phyloP scores from a whole-genome alignment of 139 green algal genomes.

The Micractinium sp. region DNA sequence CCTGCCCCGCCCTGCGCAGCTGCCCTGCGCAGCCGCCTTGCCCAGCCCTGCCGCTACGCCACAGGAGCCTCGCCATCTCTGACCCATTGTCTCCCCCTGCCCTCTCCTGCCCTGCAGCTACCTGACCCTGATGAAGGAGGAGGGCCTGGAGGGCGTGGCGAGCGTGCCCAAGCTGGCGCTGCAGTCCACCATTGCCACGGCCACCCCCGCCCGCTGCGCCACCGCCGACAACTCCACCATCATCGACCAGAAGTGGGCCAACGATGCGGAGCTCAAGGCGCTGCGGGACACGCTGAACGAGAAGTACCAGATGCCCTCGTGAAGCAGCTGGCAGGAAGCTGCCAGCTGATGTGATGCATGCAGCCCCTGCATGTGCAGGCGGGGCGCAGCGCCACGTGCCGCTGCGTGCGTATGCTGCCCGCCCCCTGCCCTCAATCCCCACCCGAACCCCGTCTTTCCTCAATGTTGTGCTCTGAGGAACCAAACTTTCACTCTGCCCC shows the following conservation, averaged over 20 bases:
- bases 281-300: background rate
- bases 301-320: background rate
- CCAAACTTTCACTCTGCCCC: background rate
- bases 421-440: no score
- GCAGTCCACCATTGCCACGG: background rate
- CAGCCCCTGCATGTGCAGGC: no score
- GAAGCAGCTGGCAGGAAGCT: background rate
- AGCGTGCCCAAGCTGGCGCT: background rate
- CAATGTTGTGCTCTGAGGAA: background rate
- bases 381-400: no score
- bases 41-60: no score
- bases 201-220: background rate
- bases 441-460: no score
- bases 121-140: conserved; percentile 27
- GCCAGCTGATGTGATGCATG: background rate
- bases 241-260: background rate
- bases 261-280: background rate
- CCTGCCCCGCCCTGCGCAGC: no score
- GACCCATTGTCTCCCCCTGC: background rate
- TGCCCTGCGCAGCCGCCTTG: no score
- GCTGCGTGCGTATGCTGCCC: background rate
- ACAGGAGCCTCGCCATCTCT: background rate
- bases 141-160: conserved; percentile 5
- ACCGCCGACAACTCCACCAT: conserved; percentile 4
- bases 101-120: background rate